These are phyloP conservation scores for Leucogyrophana mollusca DNA, from an alignment of 768 basidiomycete species.

Conservation along the genomic window DNA sequence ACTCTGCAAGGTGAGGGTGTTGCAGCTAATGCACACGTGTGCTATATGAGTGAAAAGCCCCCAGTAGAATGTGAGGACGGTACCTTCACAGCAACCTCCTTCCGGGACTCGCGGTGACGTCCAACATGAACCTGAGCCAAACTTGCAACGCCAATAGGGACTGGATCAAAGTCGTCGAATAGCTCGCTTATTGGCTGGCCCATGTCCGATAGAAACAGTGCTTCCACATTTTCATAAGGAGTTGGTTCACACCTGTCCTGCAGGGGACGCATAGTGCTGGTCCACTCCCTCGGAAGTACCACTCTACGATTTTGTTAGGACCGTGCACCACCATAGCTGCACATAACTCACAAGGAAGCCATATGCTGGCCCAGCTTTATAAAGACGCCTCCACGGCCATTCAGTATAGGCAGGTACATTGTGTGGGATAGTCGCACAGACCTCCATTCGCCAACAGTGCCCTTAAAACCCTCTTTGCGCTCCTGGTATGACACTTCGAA, in stretches of 20 bases:
- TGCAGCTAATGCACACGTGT: conserved; percentile 58
- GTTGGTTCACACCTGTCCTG: conserved; percentile 96
- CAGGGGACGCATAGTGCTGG: conserved; percentile 52
- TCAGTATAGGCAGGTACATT: conserved; percentile 1
- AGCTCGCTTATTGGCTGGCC: conserved; percentile 67
- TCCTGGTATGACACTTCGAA: conserved; percentile 81
- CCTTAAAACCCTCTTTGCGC: conserved; percentile 72
- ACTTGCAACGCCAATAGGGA: conserved; percentile 93
- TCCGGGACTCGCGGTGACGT: conserved; percentile 65
- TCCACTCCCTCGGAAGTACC: conserved; percentile 67
- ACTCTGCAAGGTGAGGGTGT: conserved; percentile 93
- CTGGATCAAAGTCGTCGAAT: conserved; percentile 83
- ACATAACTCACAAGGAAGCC: conserved; percentile 55
- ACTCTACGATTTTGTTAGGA: conserved; percentile 34
- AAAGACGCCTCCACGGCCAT: conserved; percentile 57
- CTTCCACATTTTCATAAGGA: conserved; percentile 71
- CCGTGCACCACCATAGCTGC: conserved; percentile 7
- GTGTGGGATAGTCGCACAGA: conserved; percentile 27
- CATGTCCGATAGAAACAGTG: conserved; percentile 78
- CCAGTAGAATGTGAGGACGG: conserved; percentile 5
- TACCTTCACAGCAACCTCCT: conserved; percentile 85
- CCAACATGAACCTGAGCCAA: conserved; percentile 95
- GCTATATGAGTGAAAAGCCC: too few relatives aligned
- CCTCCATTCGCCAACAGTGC: conserved; percentile 91
- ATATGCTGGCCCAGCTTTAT: conserved; percentile 91